Evolutionary conservation across 2,329 filamentous ascomycete genomes (phyloP).

Genomic region (Neurospora sp.): DNA sequence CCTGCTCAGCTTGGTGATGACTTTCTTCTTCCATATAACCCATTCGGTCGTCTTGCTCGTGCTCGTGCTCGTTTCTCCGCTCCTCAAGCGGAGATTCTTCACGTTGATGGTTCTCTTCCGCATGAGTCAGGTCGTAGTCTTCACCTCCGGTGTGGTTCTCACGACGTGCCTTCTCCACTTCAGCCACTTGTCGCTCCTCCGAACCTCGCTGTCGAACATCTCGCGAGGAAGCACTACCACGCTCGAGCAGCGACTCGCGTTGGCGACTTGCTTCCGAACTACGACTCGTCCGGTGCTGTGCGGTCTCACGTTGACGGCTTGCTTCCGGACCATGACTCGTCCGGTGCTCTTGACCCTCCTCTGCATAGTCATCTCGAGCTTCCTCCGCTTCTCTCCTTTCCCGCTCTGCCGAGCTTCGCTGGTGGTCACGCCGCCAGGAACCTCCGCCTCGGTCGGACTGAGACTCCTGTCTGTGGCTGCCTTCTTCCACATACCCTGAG

Average conservation of each 20-base stretch:
- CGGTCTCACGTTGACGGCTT: not conserved
- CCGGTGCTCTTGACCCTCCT: not conserved
- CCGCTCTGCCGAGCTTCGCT: not conserved
- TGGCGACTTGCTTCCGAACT: not conserved
- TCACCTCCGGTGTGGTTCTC: not conserved
- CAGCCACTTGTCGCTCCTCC: not conserved
- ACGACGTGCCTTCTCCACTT: not conserved
- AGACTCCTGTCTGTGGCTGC: not conserved
- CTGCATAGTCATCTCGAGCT: not conserved
- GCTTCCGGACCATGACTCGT: not conserved
- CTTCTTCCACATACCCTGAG: not conserved
- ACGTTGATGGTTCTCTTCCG: not conserved
- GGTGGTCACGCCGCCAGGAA: not conserved
- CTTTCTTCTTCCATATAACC: not conserved
- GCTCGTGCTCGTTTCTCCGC: not conserved
- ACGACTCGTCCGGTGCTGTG: not conserved
- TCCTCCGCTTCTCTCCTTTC: not conserved
- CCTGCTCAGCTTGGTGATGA: not conserved
- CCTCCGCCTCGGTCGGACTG: not conserved
- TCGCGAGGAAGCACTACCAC: not conserved
- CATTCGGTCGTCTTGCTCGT: not conserved
- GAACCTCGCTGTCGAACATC: not conserved
- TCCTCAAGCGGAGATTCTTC: not conserved
- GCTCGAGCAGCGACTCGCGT: not conserved
- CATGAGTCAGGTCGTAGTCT: not conserved